Evolutionary conservation across 345 rosid genomes (phyloP), one percentile per base, ranked within the genome.

Genomic region (Fremontodendron californicum): DNA sequence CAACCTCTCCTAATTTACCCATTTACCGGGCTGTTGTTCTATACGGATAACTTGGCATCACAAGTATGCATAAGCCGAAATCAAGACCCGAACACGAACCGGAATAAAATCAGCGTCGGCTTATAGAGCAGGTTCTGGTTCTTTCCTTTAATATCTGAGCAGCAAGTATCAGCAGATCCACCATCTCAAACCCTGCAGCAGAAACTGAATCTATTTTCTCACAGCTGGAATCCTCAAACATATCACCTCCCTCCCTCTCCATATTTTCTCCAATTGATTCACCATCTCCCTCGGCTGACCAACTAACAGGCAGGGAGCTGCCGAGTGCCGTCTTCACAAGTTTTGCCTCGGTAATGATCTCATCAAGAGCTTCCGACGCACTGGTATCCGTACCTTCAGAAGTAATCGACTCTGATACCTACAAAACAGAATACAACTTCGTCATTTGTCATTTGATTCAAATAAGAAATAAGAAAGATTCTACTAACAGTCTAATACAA

Each of bases 121-220:
- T 61, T 10, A 11, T 60, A 61, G 55, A 60, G 21, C 62, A 6
- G 5, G 71, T 13, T 46, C 7, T 16, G 8, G 23, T 62, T 79
- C 58, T 74, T 42, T 83, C 89, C 83, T 87, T 89, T 81, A 94
- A 71, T 67, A 84, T 52, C 78, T 88, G 89, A 73, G 97, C 91
- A 54, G 98, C 90, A 74, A 94, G 88, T 68, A 92, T 88, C 48
- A 96, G 83, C 39, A 96, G 96, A 81, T 96, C 97, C 84, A 96
- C 96, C 98, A 96, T 94, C 88, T 96, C 99, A 75, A 90, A 86
- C 58, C 98, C 99, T 13, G 97, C 97, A 72, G 94, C 97, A 75
- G 92, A 86, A 79, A 96, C 92, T 51, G 87, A 70, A 82, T 94
- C 97, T 18, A 87, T 85, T 74, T 82, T 94, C 74, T 88, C 92